Conservation (phyloP, 768 basidiomycete species). For the Ephemerocybe angulata region DNA sequence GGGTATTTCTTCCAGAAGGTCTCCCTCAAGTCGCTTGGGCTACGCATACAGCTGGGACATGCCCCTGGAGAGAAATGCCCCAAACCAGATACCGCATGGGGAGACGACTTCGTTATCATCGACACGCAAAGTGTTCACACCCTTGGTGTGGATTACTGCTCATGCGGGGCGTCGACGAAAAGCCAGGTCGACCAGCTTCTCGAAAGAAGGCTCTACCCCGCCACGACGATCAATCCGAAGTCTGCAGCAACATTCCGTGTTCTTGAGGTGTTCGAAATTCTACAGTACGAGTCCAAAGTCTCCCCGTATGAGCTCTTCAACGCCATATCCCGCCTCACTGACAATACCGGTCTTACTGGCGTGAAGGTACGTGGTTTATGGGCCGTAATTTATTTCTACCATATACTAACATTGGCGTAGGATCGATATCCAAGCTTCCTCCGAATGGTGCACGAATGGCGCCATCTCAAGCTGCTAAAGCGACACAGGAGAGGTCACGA, state of each 20-base stretch:
- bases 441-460: too few relatives aligned
- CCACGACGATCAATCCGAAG: background rate
- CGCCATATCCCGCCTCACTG: too few relatives aligned
- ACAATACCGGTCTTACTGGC: too few relatives aligned
- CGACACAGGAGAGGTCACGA: constrained; percentile 12
- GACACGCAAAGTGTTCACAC: background rate
- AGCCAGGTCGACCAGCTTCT: background rate
- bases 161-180: background rate
- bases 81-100: background rate
- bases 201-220: background rate
- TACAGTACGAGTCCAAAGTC: too few relatives aligned
- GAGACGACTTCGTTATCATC: background rate
- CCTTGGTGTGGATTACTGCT: background rate
- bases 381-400: too few relatives aligned
- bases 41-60: background rate
- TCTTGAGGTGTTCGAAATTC: background rate
- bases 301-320: too few relatives aligned
- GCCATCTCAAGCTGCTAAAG: too few relatives aligned
- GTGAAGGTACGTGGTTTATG: too few relatives aligned
- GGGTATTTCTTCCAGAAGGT: background rate
- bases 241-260: background rate
- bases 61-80: background rate
- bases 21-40: too few relatives aligned
- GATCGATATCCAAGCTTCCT: too few relatives aligned
- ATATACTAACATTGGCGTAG: too few relatives aligned